Base-by-base conservation (phyloP, 1,139 yeast genomes). In the Scheffersomyces insectosa region DNA sequence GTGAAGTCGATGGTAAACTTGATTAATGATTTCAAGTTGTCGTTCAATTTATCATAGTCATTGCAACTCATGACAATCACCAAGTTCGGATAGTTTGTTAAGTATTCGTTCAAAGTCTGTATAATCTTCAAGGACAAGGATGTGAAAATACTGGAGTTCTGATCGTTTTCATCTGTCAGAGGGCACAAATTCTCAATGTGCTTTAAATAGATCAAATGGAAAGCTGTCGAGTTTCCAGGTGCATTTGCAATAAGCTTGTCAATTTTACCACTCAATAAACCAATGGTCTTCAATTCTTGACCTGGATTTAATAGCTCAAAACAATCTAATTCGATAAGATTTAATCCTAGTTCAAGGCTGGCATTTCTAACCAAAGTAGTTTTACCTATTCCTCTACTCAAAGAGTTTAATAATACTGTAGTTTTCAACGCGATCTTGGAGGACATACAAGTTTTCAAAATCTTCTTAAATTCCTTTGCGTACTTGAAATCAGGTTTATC, bases 371-470 rank as follows among this genome's bases (percentile, higher is more conserved):
- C 79, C 31, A 87, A 59, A 0, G 85, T 80, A 0, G 85, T 62
- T 56, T 93, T 93, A 0, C 99, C 99, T 7, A 88, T 80, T 5
- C 88, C 91, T 42, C 95, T 71, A 29, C 83, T 79, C 57, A 82
- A 70, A 2, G 97, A 88, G 40, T 78, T 79, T 28, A 93, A 60
- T 29, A 91, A 60, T 0, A 90, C 70, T 0, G 89, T 76, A 0
- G 95, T 85, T 41, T 75, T 77, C 36, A 88, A 60, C 5, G 72
- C 61, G 10, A 68, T 55, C 60, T 59, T 59, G 40, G 63, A 68
- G 61, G 48, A 65, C 43, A 67, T 47, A 38, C 79, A 65, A 34
- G 86, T 75, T 41, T 66, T 55, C 11, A 81, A 52, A 46, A 87
- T 71, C 51, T 81, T 75, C 33, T 69, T 60, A 44, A 90, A 60